Evolutionary conservation across 805 yeast species (phyloP), one percentile per base, ranked within the genome.

Genomic region (Starmera pachycereana): DNA sequence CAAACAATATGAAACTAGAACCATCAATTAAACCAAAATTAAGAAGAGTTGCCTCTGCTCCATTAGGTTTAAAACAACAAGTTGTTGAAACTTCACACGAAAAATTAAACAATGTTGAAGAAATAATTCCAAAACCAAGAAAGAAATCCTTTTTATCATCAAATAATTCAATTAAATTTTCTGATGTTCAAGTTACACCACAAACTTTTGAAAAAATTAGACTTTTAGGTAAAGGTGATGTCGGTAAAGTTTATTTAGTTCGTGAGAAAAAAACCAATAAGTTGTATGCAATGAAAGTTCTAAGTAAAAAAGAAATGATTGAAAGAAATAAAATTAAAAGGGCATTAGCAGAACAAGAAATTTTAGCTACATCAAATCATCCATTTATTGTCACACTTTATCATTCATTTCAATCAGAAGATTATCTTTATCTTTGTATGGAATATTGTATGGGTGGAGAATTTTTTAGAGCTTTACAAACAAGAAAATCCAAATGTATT

Each of bases 371-470:
- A 2, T 81, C 90, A 30, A 88, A 89, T 57, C 97, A 94, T 60
- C 99, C 99, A 1, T 92, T 94, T 55, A 94, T 92, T 49, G 97
- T 92, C 28, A 87, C 98, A 0, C 67, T 92, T 22, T 90, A 92
- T 55, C 99, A 92, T 60, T 88, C 96, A 0, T 92, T 92, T 65
- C 98, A 92, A 62, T 82, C 95, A 4, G 92, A 86, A 44, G 97
- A 89, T 51, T 78, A 84, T 54, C 62, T 92, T 10, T 92, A 88
- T 51, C 72, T 92, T 33, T 92, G 99, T 62, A 90, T 94, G 96
- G 99, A 92, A 58, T 92, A 90, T 54, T 92, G 99, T 56, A 87
- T 92, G 88, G 99, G 99, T 28, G 99, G 99, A 36, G 98, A 94
- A 62, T 92, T 92, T 54, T 92, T 92, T 68, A 68, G 97, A 44